A percentile compares a stretch with the other conserved stretches of the same genome.
Evolutionary conservation across 1,284 basidiomycete genomes (phyloP).

Genomic region (Irpex sp.): DNA sequence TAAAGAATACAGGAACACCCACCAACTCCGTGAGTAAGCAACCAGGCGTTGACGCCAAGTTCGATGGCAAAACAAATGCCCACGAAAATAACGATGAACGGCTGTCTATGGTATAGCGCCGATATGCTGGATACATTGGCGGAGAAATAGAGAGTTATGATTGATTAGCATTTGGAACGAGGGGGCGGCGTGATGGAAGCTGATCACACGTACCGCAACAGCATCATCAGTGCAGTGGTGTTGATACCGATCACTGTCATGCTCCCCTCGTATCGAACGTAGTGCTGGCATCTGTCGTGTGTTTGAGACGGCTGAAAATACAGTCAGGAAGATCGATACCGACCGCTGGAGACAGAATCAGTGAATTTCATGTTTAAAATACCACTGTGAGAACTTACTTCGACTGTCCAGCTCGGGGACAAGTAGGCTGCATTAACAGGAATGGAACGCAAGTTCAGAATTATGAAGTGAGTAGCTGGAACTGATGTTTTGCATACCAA

Average conservation of each 20-base stretch:
- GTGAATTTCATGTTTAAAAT: background rate
- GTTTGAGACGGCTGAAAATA: background rate
- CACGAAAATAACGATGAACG: slow-evolving; percentile 31
- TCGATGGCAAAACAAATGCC: slow-evolving; percentile 33
- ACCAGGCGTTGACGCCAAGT: slow-evolving; percentile 40
- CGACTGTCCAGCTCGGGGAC: slow-evolving; percentile 33
- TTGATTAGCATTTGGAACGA: background rate
- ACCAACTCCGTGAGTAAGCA: slow-evolving; percentile 22
- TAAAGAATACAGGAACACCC: background rate
- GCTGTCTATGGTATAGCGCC: slow-evolving; percentile 38
- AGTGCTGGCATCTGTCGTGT: slow-evolving; percentile 35
- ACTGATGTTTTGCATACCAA: slow-evolving; percentile 26
- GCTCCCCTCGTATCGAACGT: slow-evolving; percentile 45
- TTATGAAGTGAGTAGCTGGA: background rate
- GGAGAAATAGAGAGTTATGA: background rate
- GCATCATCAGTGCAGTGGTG: slow-evolving; percentile 49
- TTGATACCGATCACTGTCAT: slow-evolving; percentile 45
- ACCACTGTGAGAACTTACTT: slow-evolving; percentile 26
- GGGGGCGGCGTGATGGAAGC: background rate
- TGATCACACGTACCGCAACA: slow-evolving; percentile 35
- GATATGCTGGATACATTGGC: slow-evolving; percentile 28
- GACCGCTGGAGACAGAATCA: slow-evolving; percentile 10
- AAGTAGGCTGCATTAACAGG: slow-evolving; percentile 32
- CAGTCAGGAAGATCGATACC: background rate
- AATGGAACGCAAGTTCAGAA: background rate